Percentiles rank a stretch among this genome's conserved stretches.
phyloP scores from a whole-genome alignment of 2,329 filamentous ascomycete species.

The Paraconiothyrium brasiliense region DNA sequence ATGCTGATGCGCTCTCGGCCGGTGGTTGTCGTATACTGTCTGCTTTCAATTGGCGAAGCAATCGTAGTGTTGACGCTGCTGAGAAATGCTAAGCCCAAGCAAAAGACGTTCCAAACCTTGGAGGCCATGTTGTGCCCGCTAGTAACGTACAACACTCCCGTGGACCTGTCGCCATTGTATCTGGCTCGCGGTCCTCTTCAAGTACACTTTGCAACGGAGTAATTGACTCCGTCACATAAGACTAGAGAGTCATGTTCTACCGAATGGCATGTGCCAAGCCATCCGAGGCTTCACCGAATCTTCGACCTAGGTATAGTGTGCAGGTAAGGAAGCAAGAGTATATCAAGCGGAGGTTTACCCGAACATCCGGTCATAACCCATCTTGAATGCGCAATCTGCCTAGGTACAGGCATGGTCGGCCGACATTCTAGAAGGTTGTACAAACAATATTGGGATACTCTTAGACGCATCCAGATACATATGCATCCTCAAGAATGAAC shows the following conservation, averaged over 20 bases:
- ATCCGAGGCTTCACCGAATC: background rate
- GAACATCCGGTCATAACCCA: background rate
- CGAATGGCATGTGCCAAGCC: background rate
- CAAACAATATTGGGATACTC: too few relatives aligned
- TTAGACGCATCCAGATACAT: too few relatives aligned
- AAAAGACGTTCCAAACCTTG: background rate
- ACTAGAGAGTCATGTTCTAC: slow-evolving; percentile 1
- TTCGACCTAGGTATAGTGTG: background rate
- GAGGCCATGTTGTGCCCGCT: background rate
- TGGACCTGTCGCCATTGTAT: background rate
- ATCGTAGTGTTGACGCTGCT: background rate
- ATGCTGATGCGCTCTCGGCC: slow-evolving; percentile 42
- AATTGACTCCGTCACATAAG: slow-evolving; percentile 3
- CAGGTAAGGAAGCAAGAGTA: background rate
- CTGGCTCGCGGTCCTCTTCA: background rate
- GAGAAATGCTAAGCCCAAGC: background rate
- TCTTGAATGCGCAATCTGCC: background rate
- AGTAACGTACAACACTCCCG: background rate
- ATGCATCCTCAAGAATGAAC: too few relatives aligned
- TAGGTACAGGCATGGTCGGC: background rate
- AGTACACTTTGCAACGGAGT: background rate
- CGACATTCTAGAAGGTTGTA: too few relatives aligned
- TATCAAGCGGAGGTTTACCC: background rate
- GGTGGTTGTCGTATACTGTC: background rate
- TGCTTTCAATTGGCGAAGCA: background rate